phyloP scores from a whole-genome alignment of 1,284 basidiomycete species.

The Tilletia walkeri region DNA sequence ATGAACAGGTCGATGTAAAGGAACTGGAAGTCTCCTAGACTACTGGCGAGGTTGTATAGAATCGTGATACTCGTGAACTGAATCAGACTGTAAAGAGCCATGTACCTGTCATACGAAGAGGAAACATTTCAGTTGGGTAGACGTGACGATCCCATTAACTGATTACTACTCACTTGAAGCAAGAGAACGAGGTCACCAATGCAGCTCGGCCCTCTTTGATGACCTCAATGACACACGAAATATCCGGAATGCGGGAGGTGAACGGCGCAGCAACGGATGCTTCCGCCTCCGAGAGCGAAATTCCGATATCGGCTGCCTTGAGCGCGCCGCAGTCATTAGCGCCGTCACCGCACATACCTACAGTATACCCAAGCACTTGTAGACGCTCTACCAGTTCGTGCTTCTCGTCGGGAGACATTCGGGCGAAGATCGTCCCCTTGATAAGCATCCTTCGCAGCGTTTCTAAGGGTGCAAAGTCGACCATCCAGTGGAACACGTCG shows the following conservation, averaged over 20 bases:
- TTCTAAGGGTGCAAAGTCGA: slow-evolving; percentile 89
- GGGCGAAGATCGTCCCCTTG: slow-evolving; percentile 91
- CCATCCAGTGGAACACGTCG: slow-evolving; percentile 98
- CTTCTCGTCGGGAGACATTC: slow-evolving; percentile 99
- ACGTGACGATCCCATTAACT: no score
- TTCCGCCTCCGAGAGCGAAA: slow-evolving; percentile 95
- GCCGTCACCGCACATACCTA: slow-evolving; percentile 97
- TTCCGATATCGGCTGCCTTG: slow-evolving; percentile 96
- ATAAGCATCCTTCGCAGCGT: slow-evolving; percentile 70
- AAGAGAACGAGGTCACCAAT: slow-evolving; percentile 94
- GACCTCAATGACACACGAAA: slow-evolving; percentile 91
- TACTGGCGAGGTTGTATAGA: slow-evolving; percentile 92
- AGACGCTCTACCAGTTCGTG: slow-evolving; percentile 95
- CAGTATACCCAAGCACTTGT: slow-evolving; percentile 88
- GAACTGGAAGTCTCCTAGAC: slow-evolving; percentile 93
- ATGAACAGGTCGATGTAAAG: slow-evolving; percentile 96
- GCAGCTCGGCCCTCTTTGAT: slow-evolving; percentile 87
- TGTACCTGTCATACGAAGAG: slow-evolving; percentile 60
- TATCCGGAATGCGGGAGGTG: slow-evolving; percentile 89
- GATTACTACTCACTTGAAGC: slow-evolving; percentile 81
- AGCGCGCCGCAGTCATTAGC: slow-evolving; percentile 98
- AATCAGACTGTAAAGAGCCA: slow-evolving; percentile 62
- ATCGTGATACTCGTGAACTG: slow-evolving; percentile 73
- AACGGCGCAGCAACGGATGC: slow-evolving; percentile 99
- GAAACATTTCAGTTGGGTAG: no score